Percentiles rank a stretch among this genome's conserved stretches.
Conservation (phyloP, 495 filamentous ascomycete genomes). For the Penicillium waksmanii region DNA sequence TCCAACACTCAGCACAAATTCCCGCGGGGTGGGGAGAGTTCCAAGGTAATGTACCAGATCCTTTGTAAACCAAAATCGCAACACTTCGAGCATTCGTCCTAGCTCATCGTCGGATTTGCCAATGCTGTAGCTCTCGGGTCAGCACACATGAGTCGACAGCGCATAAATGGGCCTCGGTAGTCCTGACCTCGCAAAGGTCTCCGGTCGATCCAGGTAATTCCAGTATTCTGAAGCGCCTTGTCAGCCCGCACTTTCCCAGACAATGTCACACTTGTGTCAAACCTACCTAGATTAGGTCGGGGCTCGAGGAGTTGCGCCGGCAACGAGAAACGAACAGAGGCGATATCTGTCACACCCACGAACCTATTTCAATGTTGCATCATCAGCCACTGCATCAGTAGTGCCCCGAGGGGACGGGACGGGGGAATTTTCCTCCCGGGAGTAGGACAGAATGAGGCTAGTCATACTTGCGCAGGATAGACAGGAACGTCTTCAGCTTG, state of each 20-base stretch:
- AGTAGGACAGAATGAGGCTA: background rate
- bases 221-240: slow-evolving; percentile 74
- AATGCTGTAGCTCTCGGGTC: slow-evolving; percentile 63
- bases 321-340: slow-evolving; percentile 91
- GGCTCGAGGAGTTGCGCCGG: slow-evolving; percentile 95
- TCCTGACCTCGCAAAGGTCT: slow-evolving; percentile 79
- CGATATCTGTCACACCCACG: slow-evolving; percentile 93
- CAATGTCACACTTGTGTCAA: slow-evolving; percentile 1
- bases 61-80: slow-evolving; percentile 98
- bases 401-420: background rate
- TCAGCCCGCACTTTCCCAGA: slow-evolving; percentile 17
- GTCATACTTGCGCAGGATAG: slow-evolving; percentile 78
- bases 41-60: slow-evolving; percentile 65
- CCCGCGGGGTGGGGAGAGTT: background rate
- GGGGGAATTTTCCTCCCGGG: background rate
- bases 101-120: slow-evolving; percentile 89
- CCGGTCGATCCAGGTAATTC: slow-evolving; percentile 95
- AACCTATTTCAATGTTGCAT: slow-evolving; percentile 59
- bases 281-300: slow-evolving; percentile 82
- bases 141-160: slow-evolving; percentile 35
- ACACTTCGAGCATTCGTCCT: slow-evolving; percentile 88
- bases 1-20: slow-evolving; percentile 20
- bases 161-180: slow-evolving; percentile 24
- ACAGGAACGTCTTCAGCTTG: slow-evolving; percentile 81
- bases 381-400: slow-evolving; percentile 18